Conservation (phyloP, 768 basidiomycete species). For the Sporobolomyces phaffii region DNA sequence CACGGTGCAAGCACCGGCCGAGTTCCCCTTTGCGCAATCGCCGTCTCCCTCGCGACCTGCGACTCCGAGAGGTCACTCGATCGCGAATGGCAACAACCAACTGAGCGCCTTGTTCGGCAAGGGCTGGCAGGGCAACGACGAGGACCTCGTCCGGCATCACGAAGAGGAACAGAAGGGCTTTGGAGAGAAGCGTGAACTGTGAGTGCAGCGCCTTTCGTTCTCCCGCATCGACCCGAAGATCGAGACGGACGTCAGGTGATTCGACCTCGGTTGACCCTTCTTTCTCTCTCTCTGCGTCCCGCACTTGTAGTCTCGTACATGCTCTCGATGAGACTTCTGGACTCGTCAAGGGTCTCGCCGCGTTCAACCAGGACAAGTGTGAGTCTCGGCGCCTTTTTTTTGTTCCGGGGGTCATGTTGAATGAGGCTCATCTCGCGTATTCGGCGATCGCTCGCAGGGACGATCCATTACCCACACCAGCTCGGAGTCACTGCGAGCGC, state of each 20-base stretch:
- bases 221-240: not conserved
- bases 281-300: not conserved
- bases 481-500: conserved; percentile 19
- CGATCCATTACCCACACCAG: conserved; percentile 37
- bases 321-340: conserved; percentile 20
- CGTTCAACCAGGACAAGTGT: conserved; percentile 40
- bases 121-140: conserved; percentile 12
- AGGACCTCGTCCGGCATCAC: conserved; percentile 15
- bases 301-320: conserved; percentile 9
- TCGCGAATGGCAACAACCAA: conserved; percentile 7
- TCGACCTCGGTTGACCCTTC: not conserved
- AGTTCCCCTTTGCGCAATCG: conserved; percentile 19
- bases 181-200: conserved; percentile 29
- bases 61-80: not conserved
- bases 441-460: conserved; percentile 32
- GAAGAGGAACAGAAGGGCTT: conserved; percentile 21
- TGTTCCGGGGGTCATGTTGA: too few relatives aligned
- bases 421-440: too few relatives aligned
- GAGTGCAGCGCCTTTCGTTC: not conserved
- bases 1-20: not conserved
- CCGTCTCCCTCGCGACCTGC: not conserved
- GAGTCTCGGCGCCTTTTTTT: not conserved
- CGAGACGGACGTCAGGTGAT: not conserved
- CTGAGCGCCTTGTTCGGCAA: conserved; percentile 6
- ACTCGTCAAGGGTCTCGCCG: conserved; percentile 29